Base-by-base conservation (phyloP, 2,329 filamentous ascomycete species). In the Fusarium sublunatum region DNA sequence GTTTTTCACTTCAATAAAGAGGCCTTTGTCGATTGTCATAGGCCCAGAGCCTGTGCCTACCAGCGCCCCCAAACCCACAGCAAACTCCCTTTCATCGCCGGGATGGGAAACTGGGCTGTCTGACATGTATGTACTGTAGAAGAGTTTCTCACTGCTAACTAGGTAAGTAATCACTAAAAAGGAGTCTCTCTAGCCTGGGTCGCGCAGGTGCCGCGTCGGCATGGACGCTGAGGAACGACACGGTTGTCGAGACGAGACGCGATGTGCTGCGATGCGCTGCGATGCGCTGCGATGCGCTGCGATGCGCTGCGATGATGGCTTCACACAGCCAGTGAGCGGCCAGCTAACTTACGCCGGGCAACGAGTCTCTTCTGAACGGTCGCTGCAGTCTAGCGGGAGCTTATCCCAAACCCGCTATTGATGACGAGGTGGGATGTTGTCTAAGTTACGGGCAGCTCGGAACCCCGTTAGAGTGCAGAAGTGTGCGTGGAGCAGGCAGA, bases 381-480 rank as follows among this genome's bases (percentile, higher is more conserved):
- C 53, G 44, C 53, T 53, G 46, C 35, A 52, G 31, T 47, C 31
- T 49, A 48, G 47, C 53, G 11, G 36, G 49, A 59, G 50, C 39
- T 45, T 56, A 57, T 48, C 43, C 62, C 45, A 64, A 34, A 13
- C 12, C 31, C 31, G 53, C 45, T 35, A 31, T 36, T 56, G 60
- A 62, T 63, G 52, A 69, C 56, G 56, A 60, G 46, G 48, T 68
- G 53, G 64, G 56, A 67, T 54, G 64, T 69, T 68, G 64, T 52
- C 64, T 46, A 57, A 55, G 64, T 54, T 51, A 60, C 64, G 60
- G 61, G 34, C 63, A 56, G 43, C 50, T 49, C 51, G 49, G 54
- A 54, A 54, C 61, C 59, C 65, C 64, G 54, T 69, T 55, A 41
- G 51, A 63, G 42, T 68, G 61, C 68, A 70, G 68, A 62, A 58